Percentiles rank a stretch among this genome's conserved stretches.
phyloP scores from a whole-genome alignment of 345 rosid genomes.

The Euclidium syriacum region DNA sequence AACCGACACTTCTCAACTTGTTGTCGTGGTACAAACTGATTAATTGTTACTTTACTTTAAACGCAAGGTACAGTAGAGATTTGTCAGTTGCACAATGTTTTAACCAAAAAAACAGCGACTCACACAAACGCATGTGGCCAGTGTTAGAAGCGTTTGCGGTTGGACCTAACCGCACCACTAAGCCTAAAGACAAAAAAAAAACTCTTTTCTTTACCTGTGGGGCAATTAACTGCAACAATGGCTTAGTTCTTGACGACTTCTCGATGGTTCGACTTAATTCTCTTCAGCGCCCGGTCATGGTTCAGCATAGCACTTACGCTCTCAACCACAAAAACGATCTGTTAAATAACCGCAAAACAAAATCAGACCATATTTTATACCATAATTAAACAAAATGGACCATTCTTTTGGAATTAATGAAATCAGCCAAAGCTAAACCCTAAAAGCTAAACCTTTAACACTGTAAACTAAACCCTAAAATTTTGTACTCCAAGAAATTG shows the following conservation, averaged over 20 bases:
- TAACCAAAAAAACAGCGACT: background rate
- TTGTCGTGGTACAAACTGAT: background rate
- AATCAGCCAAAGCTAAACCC: too few relatives aligned
- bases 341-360: conserved; percentile 28
- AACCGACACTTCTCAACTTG: conserved; percentile 3
- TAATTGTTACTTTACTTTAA: conserved; percentile 2
- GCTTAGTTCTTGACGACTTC: conserved; percentile 31
- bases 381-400: too few relatives aligned
- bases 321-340: conserved; percentile 80
- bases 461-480: too few relatives aligned
- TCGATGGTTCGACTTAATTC: conserved; percentile 22
- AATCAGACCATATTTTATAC: too few relatives aligned
- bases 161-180: background rate
- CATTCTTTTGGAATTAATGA: too few relatives aligned
- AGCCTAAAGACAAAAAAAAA: background rate
- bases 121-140: background rate
- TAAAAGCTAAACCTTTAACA: too few relatives aligned
- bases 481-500: too few relatives aligned
- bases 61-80: background rate
- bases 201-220: background rate
- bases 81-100: background rate
- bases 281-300: conserved; percentile 63
- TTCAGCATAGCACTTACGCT: conserved; percentile 76
- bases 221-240: background rate
- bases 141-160: background rate